Base-by-base conservation (phyloP, 768 basidiomycete species). In the Mrakia frigida region DNA sequence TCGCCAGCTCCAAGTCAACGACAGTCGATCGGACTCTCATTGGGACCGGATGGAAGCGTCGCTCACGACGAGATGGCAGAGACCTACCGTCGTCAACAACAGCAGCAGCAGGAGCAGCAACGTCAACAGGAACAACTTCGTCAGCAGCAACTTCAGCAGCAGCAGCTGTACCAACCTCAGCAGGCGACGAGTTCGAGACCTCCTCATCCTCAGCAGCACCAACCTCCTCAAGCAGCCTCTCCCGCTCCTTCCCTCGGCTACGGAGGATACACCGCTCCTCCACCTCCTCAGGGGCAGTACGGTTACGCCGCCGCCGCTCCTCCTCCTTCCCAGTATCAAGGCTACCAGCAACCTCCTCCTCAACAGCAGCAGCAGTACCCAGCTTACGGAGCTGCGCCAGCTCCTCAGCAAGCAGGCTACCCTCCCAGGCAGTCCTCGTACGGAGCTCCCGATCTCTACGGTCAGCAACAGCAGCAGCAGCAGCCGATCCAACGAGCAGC, bases 21-120 rank as follows among this genome's bases (percentile, higher is more conserved):
- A 11, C 41, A 92, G 60, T 82, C 81, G n/a, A 86, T 92, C 5
- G 93, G 94, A 4, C 95, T 96, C 77, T 87, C 89, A 3, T 85
- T 96, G 3, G 93, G 93, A 79, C 89, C 90, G 0, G 88, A 85
- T 76, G 94, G 94, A 11, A 87, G 89, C 21, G 94, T 96, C 7
- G 85, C 90, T 50, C 88, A 90, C 77, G 94, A 96, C 83, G 87
- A 88, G 56, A 89, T 94, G 88, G 90, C 90, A 21, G 87, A 87
- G 78, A 78, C 80, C 25, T 85, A 85, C 79, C 77, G 78, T 16
- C 72, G 80, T 52, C 63, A 28, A 33, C 71, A 52, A 59, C 65
- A 68, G 37, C 60, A 33, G 37, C 67, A 71, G 23, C 81, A 67
- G 67, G 79, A 63, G 65, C 65, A 68, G 39, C 37, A 43, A 10